Conservation (phyloP, 805 yeast species). For the Candida arabinofermentans region DNA sequence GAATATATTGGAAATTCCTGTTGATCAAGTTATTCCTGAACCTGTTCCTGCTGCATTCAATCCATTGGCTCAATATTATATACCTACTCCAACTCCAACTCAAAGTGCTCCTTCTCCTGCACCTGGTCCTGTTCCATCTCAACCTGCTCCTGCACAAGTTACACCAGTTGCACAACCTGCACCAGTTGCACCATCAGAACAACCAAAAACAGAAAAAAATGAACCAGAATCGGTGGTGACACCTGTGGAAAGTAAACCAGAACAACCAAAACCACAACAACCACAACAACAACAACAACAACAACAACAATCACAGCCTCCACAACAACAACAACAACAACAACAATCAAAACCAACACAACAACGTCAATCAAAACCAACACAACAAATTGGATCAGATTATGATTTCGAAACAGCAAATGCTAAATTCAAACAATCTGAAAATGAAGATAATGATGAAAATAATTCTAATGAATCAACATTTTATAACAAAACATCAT, state of each 20-base stretch:
- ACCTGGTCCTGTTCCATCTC: constrained; percentile 1
- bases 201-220: not conserved
- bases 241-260: no score
- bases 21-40: constrained; percentile 59
- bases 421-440: constrained; percentile 59
- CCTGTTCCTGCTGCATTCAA: constrained; percentile 33
- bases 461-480: constrained; percentile 22
- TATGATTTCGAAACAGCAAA: constrained; percentile 75
- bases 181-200: constrained; percentile 7
- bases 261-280: not conserved
- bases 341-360: no score
- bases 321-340: not conserved
- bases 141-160: constrained; percentile 7
- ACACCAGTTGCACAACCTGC: constrained; percentile 12
- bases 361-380: not conserved
- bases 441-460: constrained; percentile 32
- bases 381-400: constrained; percentile 37
- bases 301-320: not conserved
- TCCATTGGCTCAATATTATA: constrained; percentile 15
- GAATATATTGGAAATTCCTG: constrained; percentile 70
- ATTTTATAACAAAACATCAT: constrained; percentile 72
- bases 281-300: not conserved
- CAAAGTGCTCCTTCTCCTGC: constrained; percentile 17
- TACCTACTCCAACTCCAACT: constrained; percentile 14
- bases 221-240: constrained; percentile 1